These are phyloP conservation scores for Daedalea quercina DNA, from an alignment of 768 basidiomycete species.

Conservation along the genomic window DNA sequence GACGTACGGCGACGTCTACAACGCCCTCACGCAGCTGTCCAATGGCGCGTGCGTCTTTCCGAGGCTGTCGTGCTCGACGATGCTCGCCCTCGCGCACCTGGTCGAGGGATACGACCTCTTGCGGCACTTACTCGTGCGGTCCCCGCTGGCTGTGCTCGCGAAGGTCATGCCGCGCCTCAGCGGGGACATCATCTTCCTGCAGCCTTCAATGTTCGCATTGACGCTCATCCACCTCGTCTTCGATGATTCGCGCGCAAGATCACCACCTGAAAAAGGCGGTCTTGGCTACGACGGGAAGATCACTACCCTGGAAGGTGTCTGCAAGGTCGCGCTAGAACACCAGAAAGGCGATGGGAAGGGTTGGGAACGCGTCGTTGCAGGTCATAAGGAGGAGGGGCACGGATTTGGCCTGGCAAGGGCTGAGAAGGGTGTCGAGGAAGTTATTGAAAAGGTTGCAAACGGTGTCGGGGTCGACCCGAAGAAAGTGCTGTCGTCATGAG, in stretches of 20 bases:
- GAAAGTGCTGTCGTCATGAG: neutral
- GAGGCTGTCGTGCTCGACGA: slow-evolving; percentile 48
- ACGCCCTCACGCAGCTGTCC: slow-evolving; percentile 45
- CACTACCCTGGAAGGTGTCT: slow-evolving; percentile 27
- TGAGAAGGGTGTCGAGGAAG: slow-evolving; percentile 20
- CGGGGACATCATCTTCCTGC: slow-evolving; percentile 30
- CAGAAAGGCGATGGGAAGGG: slow-evolving; percentile 18
- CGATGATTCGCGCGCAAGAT: slow-evolving; percentile 33
- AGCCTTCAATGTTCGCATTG: slow-evolving; percentile 32
- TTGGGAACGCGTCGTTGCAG: slow-evolving; percentile 19
- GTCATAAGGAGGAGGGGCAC: slow-evolving; percentile 13
- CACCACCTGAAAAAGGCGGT: slow-evolving; percentile 28
- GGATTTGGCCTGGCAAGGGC: slow-evolving; percentile 20
- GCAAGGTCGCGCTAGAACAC: slow-evolving; percentile 28
- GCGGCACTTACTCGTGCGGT: slow-evolving; percentile 33
- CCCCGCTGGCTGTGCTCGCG: slow-evolving; percentile 26
- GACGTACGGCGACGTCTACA: slow-evolving; percentile 60
- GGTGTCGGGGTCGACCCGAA: neutral
- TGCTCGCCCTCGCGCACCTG: slow-evolving; percentile 56
- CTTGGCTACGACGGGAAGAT: slow-evolving; percentile 26
- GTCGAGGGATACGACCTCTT: slow-evolving; percentile 50
- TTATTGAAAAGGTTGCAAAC: slow-evolving; percentile 16
- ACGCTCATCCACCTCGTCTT: slow-evolving; percentile 30
- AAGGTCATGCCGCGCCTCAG: slow-evolving; percentile 17
- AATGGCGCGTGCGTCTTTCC: slow-evolving; percentile 53